A percentile compares a stretch with the other conserved stretches of the same genome.
These are phyloP conservation scores for Naegleria fowleri DNA, from an alignment of 208 protist genomes.

Conservation along the genomic window DNA sequence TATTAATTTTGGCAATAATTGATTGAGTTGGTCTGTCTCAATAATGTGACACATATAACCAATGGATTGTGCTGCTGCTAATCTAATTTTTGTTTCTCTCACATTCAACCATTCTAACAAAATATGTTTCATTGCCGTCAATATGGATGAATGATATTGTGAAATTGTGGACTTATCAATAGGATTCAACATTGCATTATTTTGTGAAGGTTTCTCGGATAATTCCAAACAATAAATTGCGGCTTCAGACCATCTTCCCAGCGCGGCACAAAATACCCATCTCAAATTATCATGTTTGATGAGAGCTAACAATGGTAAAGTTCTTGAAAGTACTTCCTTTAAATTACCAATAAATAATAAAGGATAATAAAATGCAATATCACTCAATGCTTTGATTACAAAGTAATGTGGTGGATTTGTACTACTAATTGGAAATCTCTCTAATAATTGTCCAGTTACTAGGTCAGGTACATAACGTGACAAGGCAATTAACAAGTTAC, in stretches of 20 bases:
- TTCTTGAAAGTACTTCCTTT: slow-evolving; percentile 7
- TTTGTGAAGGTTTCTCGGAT: neutral
- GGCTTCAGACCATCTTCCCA: slow-evolving; percentile 7
- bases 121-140: neutral
- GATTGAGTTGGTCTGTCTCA: slow-evolving; percentile 1
- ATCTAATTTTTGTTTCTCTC: neutral
- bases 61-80: neutral
- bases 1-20: neutral
- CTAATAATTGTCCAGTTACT: neutral
- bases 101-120: neutral
- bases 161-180: neutral
- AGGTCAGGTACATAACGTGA: neutral
- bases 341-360: neutral
- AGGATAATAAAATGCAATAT: slow-evolving; percentile 16
- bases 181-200: neutral
- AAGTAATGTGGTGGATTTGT: slow-evolving; percentile 19
- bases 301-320: neutral
- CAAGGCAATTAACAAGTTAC: slow-evolving; percentile 5
- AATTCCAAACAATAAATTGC: neutral
- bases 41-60: slow-evolving; percentile 24
- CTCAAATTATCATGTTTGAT: slow-evolving; percentile 25
- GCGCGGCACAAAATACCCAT: slow-evolving; percentile 16
- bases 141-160: neutral
- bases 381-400: slow-evolving; percentile 11
- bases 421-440: neutral